Evolutionary conservation across 2,329 filamentous ascomycete species (phyloP).

Genomic region (Ciborinia camelliae): DNA sequence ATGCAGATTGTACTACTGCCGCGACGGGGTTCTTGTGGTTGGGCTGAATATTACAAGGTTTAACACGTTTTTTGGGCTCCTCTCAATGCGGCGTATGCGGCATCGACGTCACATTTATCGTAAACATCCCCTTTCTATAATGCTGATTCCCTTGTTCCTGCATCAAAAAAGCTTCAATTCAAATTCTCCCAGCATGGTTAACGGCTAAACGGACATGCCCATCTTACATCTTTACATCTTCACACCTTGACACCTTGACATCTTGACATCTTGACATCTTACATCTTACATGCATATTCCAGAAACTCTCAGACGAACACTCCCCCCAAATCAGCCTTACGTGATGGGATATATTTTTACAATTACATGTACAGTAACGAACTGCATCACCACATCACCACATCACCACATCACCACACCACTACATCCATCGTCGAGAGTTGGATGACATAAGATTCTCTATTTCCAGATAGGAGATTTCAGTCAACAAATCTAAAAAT

Average conservation of each 20-base stretch:
- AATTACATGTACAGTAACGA: background rate
- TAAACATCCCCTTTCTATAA: background rate
- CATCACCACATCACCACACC: background rate
- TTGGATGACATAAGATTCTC: conserved; percentile 8
- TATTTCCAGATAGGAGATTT: conserved; percentile 8
- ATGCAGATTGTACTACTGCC: background rate
- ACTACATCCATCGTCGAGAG: background rate
- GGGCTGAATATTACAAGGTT: conserved; percentile 1
- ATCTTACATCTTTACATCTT: background rate
- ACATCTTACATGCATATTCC: background rate
- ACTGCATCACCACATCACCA: background rate
- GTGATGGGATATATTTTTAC: conserved; percentile 1
- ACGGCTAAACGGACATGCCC: background rate
- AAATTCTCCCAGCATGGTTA: background rate
- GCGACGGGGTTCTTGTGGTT: background rate
- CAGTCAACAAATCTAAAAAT: conserved; percentile 1
- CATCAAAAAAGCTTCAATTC: background rate
- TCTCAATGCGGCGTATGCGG: background rate
- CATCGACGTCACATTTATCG: conserved; percentile 9
- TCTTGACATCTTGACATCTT: background rate
- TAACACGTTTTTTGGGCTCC: conserved; percentile 10
- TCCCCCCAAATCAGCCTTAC: conserved; percentile 1
- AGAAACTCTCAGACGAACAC: background rate
- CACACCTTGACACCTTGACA: background rate
- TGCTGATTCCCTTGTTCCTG: background rate